Percentiles rank a stretch among this genome's conserved stretches.
phyloP scores from a whole-genome alignment of 1,284 basidiomycete genomes.

The Cryptococcus deneoformans region DNA sequence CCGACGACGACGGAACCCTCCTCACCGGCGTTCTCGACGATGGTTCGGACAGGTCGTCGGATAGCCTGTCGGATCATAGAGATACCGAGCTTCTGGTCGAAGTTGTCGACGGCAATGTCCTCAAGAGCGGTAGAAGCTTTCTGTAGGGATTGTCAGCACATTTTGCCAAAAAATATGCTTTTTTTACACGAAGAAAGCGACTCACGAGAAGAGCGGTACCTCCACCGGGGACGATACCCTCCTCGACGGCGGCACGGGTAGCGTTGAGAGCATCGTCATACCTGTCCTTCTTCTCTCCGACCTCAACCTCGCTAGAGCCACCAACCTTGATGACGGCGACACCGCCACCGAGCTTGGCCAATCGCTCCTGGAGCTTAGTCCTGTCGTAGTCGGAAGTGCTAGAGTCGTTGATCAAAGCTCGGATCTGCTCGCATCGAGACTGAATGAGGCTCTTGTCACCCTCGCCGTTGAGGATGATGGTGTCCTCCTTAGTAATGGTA shows the following conservation, averaged over 20 bases:
- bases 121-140: constrained; percentile 85
- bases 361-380: constrained; percentile 92
- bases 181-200: constrained; percentile 1
- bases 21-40: constrained; percentile 93
- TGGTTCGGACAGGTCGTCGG: constrained; percentile 78
- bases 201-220: constrained; percentile 65
- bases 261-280: constrained; percentile 98
- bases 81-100: constrained; percentile 96
- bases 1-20: constrained; percentile 93
- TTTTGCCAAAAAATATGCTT: not conserved
- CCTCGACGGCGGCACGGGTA: constrained; percentile 95
- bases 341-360: constrained; percentile 93
- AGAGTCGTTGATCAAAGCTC: constrained; percentile 74
- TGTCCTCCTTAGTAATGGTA: constrained; percentile 98
- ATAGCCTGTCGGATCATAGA: constrained; percentile 88
- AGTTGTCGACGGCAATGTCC: constrained; percentile 80
- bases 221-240: constrained; percentile 95
- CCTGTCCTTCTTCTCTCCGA: constrained; percentile 98
- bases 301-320: constrained; percentile 90
- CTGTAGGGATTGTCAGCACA: constrained; percentile 54
- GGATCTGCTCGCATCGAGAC: constrained; percentile 93
- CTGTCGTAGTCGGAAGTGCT: constrained; percentile 92
- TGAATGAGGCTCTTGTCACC: constrained; percentile 82
- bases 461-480: constrained; percentile 91
- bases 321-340: constrained; percentile 99